Evolutionary conservation across 352 stramenopile genomes (phyloP).

Genomic region (Globisporangium alternatum): DNA sequence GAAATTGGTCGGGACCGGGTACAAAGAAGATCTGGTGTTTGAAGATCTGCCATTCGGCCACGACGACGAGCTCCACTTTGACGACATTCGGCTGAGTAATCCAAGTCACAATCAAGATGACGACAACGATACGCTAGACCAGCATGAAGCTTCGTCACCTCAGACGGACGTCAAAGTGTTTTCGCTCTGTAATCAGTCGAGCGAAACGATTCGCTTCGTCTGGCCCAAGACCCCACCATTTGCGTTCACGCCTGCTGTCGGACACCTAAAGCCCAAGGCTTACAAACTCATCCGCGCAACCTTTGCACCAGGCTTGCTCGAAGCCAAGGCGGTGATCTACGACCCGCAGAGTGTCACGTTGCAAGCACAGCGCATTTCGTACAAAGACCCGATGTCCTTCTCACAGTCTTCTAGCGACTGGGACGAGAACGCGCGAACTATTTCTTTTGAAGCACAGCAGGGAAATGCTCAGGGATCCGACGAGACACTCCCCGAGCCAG

Average conservation of each 20-base stretch:
- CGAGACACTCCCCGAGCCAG: slow-evolving; percentile 37
- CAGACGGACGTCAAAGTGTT: slow-evolving; percentile 66
- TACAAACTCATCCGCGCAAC: slow-evolving; percentile 74
- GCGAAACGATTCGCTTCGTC: slow-evolving; percentile 63
- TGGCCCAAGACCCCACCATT: slow-evolving; percentile 62
- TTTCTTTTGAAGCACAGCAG: slow-evolving; percentile 44
- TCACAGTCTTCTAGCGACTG: slow-evolving; percentile 42
- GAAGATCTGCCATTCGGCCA: slow-evolving; percentile 77
- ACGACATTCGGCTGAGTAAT: slow-evolving; percentile 69
- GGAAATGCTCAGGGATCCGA: slow-evolving; percentile 16
- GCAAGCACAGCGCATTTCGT: slow-evolving; percentile 53
- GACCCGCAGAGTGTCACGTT: slow-evolving; percentile 36
- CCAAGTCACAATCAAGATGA: not conserved
- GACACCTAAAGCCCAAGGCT: slow-evolving; percentile 58
- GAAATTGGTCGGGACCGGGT: slow-evolving; percentile 67
- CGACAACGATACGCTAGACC: slow-evolving; percentile 7
- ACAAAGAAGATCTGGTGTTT: slow-evolving; percentile 83
- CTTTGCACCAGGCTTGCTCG: slow-evolving; percentile 42
- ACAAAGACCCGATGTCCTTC: slow-evolving; percentile 22
- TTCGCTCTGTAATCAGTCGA: slow-evolving; percentile 66
- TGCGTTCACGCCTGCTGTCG: slow-evolving; percentile 63
- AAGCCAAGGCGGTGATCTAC: slow-evolving; percentile 33
- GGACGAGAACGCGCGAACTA: slow-evolving; percentile 71
- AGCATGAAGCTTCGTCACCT: not conserved
- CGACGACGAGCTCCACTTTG: slow-evolving; percentile 85